Evolutionary conservation across 176 grass and related monocot species (phyloP).

Genomic region (Musa itinerans): DNA sequence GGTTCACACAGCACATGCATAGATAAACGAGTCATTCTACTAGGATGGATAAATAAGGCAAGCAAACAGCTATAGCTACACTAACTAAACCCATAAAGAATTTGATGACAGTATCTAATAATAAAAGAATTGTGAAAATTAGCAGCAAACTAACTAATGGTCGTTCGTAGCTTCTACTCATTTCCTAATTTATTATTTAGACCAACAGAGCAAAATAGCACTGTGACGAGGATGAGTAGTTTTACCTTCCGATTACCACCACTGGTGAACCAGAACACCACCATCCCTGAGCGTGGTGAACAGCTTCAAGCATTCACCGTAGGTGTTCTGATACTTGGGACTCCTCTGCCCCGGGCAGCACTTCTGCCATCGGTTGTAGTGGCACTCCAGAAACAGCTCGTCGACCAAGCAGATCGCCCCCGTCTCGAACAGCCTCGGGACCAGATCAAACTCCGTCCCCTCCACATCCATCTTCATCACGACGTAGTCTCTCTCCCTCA

Average conservation of each 20-base stretch:
- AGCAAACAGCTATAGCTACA: too few relatives aligned
- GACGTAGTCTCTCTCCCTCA: constrained; percentile 49
- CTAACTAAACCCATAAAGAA: too few relatives aligned
- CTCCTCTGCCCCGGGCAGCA: constrained; percentile 60
- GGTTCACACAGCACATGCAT: too few relatives aligned
- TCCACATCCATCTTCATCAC: constrained; percentile 93
- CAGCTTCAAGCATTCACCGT: constrained; percentile 46
- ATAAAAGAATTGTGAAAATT: constrained; percentile 2
- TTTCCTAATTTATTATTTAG: not conserved
- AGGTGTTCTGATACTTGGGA: constrained; percentile 60
- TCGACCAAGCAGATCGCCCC: constrained; percentile 55
- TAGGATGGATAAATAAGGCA: too few relatives aligned
- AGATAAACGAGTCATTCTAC: too few relatives aligned
- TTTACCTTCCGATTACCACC: constrained; percentile 51
- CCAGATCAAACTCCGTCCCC: constrained; percentile 59
- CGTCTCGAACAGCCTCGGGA: constrained; percentile 41
- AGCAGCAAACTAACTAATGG: not conserved
- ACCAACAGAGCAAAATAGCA: not conserved
- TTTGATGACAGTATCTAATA: too few relatives aligned
- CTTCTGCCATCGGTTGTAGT: constrained; percentile 78
- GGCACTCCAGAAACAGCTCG: constrained; percentile 79
- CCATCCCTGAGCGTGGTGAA: constrained; percentile 37
- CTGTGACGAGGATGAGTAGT: not conserved
- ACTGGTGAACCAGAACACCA: constrained; percentile 76
- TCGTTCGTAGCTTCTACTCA: not conserved